phyloP scores from a whole-genome alignment of 352 stramenopile species.

The Phytophthora ramorum region DNA sequence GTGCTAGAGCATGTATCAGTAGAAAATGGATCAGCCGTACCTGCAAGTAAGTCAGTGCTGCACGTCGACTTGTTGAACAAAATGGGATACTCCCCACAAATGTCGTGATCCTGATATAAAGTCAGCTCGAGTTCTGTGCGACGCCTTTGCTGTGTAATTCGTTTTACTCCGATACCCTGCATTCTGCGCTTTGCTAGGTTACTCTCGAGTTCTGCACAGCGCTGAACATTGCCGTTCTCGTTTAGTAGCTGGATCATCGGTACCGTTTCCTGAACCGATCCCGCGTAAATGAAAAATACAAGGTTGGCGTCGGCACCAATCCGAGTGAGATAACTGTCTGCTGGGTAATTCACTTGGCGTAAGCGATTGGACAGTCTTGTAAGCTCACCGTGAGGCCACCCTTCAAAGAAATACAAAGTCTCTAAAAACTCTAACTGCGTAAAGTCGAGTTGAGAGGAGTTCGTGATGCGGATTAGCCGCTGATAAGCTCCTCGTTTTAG shows the following conservation, averaged over 20 bases:
- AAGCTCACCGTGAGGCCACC: conserved; percentile 78
- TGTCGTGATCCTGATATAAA: conserved; percentile 83
- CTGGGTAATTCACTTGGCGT: conserved; percentile 62
- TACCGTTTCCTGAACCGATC: conserved; percentile 77
- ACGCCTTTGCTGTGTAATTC: conserved; percentile 46
- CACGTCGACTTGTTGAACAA: conserved; percentile 66
- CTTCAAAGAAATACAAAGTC: conserved; percentile 83
- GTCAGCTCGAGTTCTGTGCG: conserved; percentile 75
- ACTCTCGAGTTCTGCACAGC: conserved; percentile 39
- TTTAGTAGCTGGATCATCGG: conserved; percentile 75
- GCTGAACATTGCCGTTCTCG: conserved; percentile 62
- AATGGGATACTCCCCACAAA: conserved; percentile 75
- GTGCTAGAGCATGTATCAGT: not conserved
- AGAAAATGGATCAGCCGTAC: conserved; percentile 17
- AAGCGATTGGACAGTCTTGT: conserved; percentile 75
- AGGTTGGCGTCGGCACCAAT: conserved; percentile 73
- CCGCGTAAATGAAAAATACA: conserved; percentile 85
- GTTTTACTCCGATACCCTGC: conserved; percentile 36
- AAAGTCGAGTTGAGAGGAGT: conserved; percentile 82
- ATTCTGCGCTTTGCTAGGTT: conserved; percentile 37
- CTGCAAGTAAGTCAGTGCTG: conserved; percentile 72
- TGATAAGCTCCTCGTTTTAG: conserved; percentile 86
- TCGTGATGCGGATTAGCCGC: conserved; percentile 80
- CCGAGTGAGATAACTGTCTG: conserved; percentile 74
- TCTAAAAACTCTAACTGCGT: conserved; percentile 86